Evolutionary conservation across 2,329 filamentous ascomycete genomes (phyloP), one percentile per base, ranked within the genome.

Genomic region (Fusarium sacchari): DNA sequence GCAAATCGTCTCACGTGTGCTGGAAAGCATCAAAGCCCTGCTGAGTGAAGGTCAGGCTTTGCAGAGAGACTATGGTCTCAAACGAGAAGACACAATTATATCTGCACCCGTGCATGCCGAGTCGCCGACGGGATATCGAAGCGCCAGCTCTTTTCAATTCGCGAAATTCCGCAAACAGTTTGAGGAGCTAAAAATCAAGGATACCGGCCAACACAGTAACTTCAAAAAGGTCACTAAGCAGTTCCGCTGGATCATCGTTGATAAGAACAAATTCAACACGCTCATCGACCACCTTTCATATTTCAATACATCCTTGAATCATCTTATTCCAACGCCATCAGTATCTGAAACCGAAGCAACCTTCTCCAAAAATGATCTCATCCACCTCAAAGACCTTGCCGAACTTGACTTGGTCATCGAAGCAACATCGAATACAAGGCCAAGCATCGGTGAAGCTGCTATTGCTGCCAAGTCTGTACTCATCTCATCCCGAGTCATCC

Each of bases 31-130:
- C 3, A 26, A 22, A 7, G 3, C 3, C 0, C 11, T 59, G 5
- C 4, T 59, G 12, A 62, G 40, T 5, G 52, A 62, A 8, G 13
- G 22, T 0, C 4, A 22, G 17, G 26, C 10, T 9, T 6, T 62
- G 0, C 22, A 59, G 7, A 37, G 10, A 32, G 20, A 12, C 13
- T 62, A 62, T n/a, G 52, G 40, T 3, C 17, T 46, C 5, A 44
- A 44, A 20, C 17, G 17, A 37, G 18, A 11, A 0, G 36, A 12
- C 0, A n/a, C n/a, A n/a, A n/a, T n/a, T n/a, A n/a, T n/a, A n/a
- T n/a, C n/a, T n/a, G n/a, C n/a, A n/a, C n/a, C n/a, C n/a, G n/a
- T n/a, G n/a, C n/a, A n/a, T 37, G 18, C 18, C 10, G 36, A 37
- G 36, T 20, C 17, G 6, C 28, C 49, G 4, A 20, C 7, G 7